A percentile compares a stretch with the other conserved stretches of the same genome.
Evolutionary conservation across 164 flowering plant genomes (phyloP).

Genomic region (Nelumbo lutea): DNA sequence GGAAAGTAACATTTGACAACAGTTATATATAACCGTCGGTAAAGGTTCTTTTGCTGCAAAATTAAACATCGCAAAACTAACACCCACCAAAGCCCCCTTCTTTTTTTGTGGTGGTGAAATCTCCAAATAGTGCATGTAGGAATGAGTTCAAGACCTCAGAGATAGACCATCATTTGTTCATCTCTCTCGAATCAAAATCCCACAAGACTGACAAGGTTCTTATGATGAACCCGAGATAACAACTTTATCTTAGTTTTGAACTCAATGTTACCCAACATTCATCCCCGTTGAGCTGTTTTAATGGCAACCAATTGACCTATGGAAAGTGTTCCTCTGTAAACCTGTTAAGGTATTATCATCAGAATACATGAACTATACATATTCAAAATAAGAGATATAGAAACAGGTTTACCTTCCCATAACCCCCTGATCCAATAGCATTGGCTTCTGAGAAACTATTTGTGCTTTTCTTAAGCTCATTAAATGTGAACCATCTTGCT

Average conservation of each 20-base stretch:
- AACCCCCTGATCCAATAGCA: constrained; percentile 62
- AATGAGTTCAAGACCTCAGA: too few species aligned
- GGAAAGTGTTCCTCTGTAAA: constrained; percentile 38
- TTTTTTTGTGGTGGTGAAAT: too few species aligned
- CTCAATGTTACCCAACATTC: constrained; percentile 44
- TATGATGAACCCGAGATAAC: constrained; percentile 59
- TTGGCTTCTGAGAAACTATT: constrained; percentile 55
- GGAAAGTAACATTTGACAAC: too few species aligned
- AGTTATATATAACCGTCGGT: too few species aligned
- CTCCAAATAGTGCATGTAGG: too few species aligned
- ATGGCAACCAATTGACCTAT: constrained; percentile 43
- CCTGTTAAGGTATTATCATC: constrained; percentile 22
- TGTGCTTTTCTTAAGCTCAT: constrained; percentile 56
- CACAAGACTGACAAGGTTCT: constrained; percentile 47
- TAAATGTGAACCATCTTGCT: constrained; percentile 52
- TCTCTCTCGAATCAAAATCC: constrained; percentile 57
- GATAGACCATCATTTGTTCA: constrained; percentile 58
- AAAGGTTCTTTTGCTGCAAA: too few species aligned
- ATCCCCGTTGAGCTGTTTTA: constrained; percentile 53
- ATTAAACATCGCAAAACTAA: too few species aligned
- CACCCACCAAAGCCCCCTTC: too few species aligned
- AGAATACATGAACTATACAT: neutral
- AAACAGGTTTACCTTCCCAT: constrained; percentile 43
- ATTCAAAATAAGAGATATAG: neutral
- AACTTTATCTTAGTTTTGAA: constrained; percentile 63